These are phyloP conservation scores for Physcomitrium patens DNA, from an alignment of 225 moss, liverwort and hornwort genomes.

Conservation along the genomic window DNA sequence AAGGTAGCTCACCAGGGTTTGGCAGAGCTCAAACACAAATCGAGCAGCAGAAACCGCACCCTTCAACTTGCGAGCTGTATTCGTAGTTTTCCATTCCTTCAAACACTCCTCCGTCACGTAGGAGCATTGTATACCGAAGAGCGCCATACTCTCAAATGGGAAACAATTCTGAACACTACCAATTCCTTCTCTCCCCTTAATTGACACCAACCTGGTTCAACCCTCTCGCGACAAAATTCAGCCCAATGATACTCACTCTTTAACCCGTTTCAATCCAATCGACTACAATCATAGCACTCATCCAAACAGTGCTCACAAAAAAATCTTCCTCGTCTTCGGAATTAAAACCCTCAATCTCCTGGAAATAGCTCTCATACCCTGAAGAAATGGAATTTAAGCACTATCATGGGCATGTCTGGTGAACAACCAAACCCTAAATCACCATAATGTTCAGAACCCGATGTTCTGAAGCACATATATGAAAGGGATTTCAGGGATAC, in stretches of 20 bases:
- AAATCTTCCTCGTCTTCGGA: neutral
- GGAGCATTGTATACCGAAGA: conserved; percentile 73
- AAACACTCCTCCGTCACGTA: conserved; percentile 88
- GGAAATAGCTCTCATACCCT: neutral
- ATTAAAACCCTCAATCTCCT: neutral
- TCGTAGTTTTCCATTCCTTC: conserved; percentile 87
- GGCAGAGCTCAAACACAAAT: conserved; percentile 91
- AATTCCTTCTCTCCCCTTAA: conserved; percentile 6
- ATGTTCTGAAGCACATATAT: too few relatives aligned
- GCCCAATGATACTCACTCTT: conserved; percentile 31
- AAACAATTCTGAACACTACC: neutral
- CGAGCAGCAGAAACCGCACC: conserved; percentile 58
- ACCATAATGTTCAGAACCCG: neutral
- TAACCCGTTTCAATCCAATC: conserved; percentile 22
- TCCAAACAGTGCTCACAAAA: neutral
- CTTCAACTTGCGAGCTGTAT: conserved; percentile 74
- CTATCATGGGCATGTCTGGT: neutral
- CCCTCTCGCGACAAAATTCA: conserved; percentile 32
- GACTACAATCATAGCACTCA: neutral
- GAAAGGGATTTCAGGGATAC: too few relatives aligned
- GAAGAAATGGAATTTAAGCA: neutral
- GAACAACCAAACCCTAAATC: conserved; percentile 6
- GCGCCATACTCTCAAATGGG: conserved; percentile 39
- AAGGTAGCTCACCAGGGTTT: conserved; percentile 71
- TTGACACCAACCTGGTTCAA: conserved; percentile 19